Base-by-base conservation (phyloP, 208 protist species). In the Endotrypanum monterogeii region DNA sequence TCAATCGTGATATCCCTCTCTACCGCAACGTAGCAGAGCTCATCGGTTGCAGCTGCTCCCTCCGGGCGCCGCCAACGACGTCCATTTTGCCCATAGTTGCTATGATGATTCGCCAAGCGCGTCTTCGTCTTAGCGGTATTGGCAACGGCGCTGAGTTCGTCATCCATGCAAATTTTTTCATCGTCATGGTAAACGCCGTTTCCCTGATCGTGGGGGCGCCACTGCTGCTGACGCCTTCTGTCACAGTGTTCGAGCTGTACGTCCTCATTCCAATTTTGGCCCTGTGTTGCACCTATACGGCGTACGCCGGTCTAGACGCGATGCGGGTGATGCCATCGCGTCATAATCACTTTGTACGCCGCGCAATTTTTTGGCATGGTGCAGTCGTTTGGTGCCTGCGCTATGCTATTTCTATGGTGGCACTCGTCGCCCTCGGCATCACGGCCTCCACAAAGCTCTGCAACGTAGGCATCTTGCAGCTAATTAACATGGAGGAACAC, bases 11-110 rank as follows among this genome's bases (percentile, higher is more conserved):
- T 74, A 78, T 92, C 3, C 83, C 89, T 1, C 84, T 94, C 44
- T 95, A 95, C 76, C 87, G 88, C 14, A 94, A 95, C 69, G 89
- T 97, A 16, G 91, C 91, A 30, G 89, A 97, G 78, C 76, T 97
- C 30, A 88, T 97, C 60, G 87, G 85, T 20, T 95, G 88, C 79
- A 87, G 83, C 68, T 97, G 93, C 74, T 85, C 86, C 9, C 77
- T 97, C 54, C 87, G 86, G 16, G 80, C 89, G n/a, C 82, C 91
- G 37, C 86, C 89, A 20, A 90, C 90, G 25, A 83, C 90, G 18
- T 92, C 89, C 12, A 88, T 95, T 32, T 76, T 97, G 55, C 91
- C 93, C 12, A 91, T 97, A 58, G 72, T 97, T 1, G 90, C 84
- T 55, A 94, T 90, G 35, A 78, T 97, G 78, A 85, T 97, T 28